phyloP scores from a whole-genome alignment of 176 grass and related monocot species.

The Pontederia paniculata region DNA sequence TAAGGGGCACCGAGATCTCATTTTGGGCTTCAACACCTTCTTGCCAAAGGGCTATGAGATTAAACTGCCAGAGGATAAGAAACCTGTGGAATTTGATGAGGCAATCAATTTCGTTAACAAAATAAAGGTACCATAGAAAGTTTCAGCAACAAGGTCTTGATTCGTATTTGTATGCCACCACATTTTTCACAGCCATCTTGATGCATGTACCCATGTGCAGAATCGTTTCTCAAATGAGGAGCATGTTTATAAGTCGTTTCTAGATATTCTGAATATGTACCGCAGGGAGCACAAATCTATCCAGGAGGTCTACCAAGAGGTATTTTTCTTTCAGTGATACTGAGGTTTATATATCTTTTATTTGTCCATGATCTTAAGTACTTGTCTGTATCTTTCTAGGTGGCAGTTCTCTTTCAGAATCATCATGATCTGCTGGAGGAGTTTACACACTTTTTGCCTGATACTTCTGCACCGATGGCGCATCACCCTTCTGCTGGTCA shows the following conservation, averaged over 20 bases:
- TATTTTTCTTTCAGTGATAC: slow-evolving; percentile 11
- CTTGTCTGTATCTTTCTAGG: slow-evolving; percentile 32
- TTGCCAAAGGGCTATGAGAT: slow-evolving; percentile 97
- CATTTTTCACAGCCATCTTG: not conserved
- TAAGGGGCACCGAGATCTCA: slow-evolving; percentile 79
- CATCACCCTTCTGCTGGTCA: slow-evolving; percentile 40
- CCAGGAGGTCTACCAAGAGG: slow-evolving; percentile 97
- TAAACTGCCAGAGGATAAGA: slow-evolving; percentile 94
- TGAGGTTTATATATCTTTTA: not conserved
- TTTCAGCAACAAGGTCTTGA: slow-evolving; percentile 1
- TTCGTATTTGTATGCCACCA: not conserved
- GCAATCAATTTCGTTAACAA: slow-evolving; percentile 99
- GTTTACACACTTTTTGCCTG: slow-evolving; percentile 93
- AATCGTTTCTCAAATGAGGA: slow-evolving; percentile 88
- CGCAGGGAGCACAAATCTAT: slow-evolving; percentile 96
- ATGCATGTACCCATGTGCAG: slow-evolving; percentile 27
- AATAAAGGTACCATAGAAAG: slow-evolving; percentile 51
- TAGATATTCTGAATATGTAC: slow-evolving; percentile 99
- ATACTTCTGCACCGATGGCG: slow-evolving; percentile 48
- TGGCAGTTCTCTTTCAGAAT: slow-evolving; percentile 56
- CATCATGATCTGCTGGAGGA: slow-evolving; percentile 94
- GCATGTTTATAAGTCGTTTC: slow-evolving; percentile 90
- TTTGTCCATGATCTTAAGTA: slow-evolving; percentile 1
- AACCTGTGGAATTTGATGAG: slow-evolving; percentile 93
- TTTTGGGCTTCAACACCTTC: slow-evolving; percentile 95